Conservation (phyloP, 495 filamentous ascomycete species). For the Neurospora tetraspora region DNA sequence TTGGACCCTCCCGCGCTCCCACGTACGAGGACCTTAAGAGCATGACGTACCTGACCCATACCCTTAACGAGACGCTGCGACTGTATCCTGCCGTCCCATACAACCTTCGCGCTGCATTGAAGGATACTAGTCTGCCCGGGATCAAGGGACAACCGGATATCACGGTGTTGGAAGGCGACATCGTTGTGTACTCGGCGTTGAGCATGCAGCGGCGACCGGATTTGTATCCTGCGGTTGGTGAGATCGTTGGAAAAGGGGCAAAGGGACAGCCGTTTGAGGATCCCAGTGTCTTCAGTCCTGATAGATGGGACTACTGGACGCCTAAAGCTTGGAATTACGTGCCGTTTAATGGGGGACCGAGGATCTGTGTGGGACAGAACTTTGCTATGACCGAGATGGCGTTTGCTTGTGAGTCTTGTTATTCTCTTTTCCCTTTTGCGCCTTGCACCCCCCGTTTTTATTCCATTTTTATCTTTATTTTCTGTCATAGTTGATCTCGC, state of each 20-base stretch:
- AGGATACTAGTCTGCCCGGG: constrained; percentile 23
- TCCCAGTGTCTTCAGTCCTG: constrained; percentile 42
- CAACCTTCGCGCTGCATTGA: constrained; percentile 36
- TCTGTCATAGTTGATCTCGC: not conserved
- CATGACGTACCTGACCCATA: constrained; percentile 29
- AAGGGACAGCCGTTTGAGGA: constrained; percentile 25
- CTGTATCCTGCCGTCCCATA: constrained; percentile 42
- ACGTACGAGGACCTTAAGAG: constrained; percentile 31
- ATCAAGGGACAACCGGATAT: constrained; percentile 18
- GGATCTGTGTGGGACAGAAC: constrained; percentile 41
- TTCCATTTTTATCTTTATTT: too few species aligned
- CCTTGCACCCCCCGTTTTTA: too few species aligned
- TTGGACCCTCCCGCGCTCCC: constrained; percentile 20
- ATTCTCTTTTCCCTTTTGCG: not conserved
- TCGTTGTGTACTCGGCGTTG: constrained; percentile 34
- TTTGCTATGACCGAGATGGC: constrained; percentile 50
- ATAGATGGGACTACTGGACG: constrained; percentile 44
- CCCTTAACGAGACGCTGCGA: constrained; percentile 38
- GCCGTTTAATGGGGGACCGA: constrained; percentile 51
- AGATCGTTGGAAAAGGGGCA: not conserved
- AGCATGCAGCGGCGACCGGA: constrained; percentile 45
- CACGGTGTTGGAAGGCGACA: constrained; percentile 25
- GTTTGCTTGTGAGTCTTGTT: constrained; percentile 23
- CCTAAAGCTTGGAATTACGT: constrained; percentile 52
- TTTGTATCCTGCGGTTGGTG: constrained; percentile 32